Conservation (phyloP, 2,329 filamentous ascomycete species). For the Phialophora tarda region DNA sequence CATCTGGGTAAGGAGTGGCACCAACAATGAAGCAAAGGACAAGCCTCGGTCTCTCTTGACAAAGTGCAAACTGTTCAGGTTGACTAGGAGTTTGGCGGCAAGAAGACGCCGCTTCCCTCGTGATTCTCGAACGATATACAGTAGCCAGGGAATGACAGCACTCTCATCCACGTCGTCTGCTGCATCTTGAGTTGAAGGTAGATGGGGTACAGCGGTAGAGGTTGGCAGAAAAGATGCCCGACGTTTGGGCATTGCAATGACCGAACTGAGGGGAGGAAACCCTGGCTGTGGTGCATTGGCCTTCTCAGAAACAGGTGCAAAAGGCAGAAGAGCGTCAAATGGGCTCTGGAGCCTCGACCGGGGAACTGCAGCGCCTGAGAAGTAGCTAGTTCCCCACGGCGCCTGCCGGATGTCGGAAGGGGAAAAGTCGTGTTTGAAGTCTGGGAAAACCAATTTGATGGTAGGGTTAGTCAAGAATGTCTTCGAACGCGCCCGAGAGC, state of each 20-base stretch:
- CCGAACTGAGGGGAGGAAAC: slow-evolving; percentile 61
- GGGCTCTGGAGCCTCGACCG: slow-evolving; percentile 58
- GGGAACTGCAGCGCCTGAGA: slow-evolving; percentile 57
- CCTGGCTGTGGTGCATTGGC: slow-evolving; percentile 49
- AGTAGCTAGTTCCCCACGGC: slow-evolving; percentile 60
- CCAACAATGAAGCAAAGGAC: slow-evolving; percentile 68
- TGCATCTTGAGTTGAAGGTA: slow-evolving; percentile 47
- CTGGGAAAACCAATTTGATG: slow-evolving; percentile 71
- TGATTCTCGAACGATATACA: slow-evolving; percentile 66
- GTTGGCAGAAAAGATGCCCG: slow-evolving; percentile 46
- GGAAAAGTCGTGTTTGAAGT: slow-evolving; percentile 58
- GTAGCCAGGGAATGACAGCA: slow-evolving; percentile 74
- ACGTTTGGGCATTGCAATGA: slow-evolving; percentile 45
- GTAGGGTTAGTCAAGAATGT: slow-evolving; percentile 72
- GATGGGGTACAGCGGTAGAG: slow-evolving; percentile 32
- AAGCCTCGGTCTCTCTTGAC: slow-evolving; percentile 68
- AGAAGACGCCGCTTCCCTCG: slow-evolving; percentile 66
- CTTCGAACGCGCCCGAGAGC: slow-evolving; percentile 78
- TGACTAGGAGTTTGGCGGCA: slow-evolving; percentile 71
- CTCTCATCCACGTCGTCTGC: slow-evolving; percentile 68
- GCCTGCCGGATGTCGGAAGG: slow-evolving; percentile 56
- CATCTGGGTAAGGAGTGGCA: slow-evolving; percentile 72
- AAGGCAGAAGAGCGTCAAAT: slow-evolving; percentile 70
- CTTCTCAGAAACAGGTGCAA: slow-evolving; percentile 46
- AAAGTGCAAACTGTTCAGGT: slow-evolving; percentile 71